phyloP scores from a whole-genome alignment of 2,329 filamentous ascomycete genomes.

The Penicillium fuscoglaucum region DNA sequence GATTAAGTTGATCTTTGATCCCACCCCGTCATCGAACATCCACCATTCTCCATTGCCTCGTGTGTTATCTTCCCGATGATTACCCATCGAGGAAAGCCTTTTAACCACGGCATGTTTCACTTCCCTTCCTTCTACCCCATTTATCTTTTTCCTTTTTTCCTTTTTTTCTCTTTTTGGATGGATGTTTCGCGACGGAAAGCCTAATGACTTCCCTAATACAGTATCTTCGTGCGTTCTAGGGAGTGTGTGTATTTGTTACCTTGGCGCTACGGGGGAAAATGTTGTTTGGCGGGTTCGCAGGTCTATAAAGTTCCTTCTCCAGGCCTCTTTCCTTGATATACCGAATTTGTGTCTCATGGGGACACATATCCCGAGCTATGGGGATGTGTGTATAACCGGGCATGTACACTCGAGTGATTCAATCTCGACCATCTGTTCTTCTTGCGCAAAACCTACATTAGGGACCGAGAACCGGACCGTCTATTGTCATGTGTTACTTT shows the following conservation, averaged over 20 bases:
- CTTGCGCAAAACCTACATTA: slow-evolving; percentile 14
- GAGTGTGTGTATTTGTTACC: slow-evolving; percentile 33
- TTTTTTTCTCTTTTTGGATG: slow-evolving; percentile 17
- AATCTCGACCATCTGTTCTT: slow-evolving; percentile 12
- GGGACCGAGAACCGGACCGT: slow-evolving; percentile 20
- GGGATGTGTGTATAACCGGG: slow-evolving; percentile 9
- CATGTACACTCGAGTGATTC: slow-evolving; percentile 10
- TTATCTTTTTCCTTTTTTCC: slow-evolving; percentile 16
- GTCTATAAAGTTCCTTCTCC: slow-evolving; percentile 28
- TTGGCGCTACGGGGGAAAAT: slow-evolving; percentile 40
- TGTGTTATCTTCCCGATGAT: not conserved
- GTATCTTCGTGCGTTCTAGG: slow-evolving; percentile 35
- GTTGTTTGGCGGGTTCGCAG: slow-evolving; percentile 35
- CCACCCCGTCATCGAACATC: slow-evolving; percentile 21
- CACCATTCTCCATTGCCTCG: slow-evolving; percentile 14
- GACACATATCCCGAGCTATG: slow-evolving; percentile 2
- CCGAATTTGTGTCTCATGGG: slow-evolving; percentile 19
- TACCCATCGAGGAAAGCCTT: not conserved
- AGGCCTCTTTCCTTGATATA: slow-evolving; percentile 22
- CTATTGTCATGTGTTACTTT: slow-evolving; percentile 16
- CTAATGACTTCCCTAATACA: slow-evolving; percentile 40
- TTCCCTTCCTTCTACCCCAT: slow-evolving; percentile 20
- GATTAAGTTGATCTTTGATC: slow-evolving; percentile 26
- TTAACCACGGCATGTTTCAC: slow-evolving; percentile 11
- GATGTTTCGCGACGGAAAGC: slow-evolving; percentile 30